Percentiles rank a stretch among this genome's conserved stretches.
phyloP scores from a whole-genome alignment of 169 alveolate species.

The Babesia caballi region DNA sequence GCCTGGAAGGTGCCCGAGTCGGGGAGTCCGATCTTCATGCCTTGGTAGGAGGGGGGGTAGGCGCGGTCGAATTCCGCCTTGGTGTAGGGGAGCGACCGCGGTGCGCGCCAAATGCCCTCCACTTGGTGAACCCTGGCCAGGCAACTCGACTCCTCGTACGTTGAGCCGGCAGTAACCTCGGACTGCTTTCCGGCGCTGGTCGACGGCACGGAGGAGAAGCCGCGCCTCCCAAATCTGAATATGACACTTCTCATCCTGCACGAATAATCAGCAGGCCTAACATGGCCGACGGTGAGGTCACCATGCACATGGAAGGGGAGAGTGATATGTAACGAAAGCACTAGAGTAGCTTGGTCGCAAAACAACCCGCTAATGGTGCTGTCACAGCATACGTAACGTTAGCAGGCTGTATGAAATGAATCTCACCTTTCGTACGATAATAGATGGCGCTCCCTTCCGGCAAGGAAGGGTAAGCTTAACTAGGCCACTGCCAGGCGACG shows the following conservation, averaged over 20 bases:
- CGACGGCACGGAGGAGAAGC: background rate
- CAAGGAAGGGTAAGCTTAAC: too few relatives aligned
- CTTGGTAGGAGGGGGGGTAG: constrained; percentile 65
- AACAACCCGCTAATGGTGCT: too few relatives aligned
- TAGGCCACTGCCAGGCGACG: too few relatives aligned
- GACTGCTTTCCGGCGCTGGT: background rate
- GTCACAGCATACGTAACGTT: too few relatives aligned
- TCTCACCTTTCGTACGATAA: too few relatives aligned
- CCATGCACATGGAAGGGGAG: too few relatives aligned
- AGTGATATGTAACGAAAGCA: too few relatives aligned
- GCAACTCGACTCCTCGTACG: constrained; percentile 56
- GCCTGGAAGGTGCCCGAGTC: constrained; percentile 56
- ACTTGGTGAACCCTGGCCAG: constrained; percentile 65
- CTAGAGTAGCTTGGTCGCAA: too few relatives aligned
- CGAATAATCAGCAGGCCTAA: too few relatives aligned
- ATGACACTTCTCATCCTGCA: constrained; percentile 6
- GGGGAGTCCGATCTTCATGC: constrained; percentile 77
- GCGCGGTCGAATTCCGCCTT: constrained; percentile 71
- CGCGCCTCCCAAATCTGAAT: background rate
- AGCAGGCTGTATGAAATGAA: too few relatives aligned
- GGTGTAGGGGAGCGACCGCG: constrained; percentile 50
- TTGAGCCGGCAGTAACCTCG: constrained; percentile 8
- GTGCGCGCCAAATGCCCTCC: constrained; percentile 78
- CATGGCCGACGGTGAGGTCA: too few relatives aligned
- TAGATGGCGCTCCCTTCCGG: too few relatives aligned